Evolutionary conservation across 805 yeast species (phyloP), one percentile per base, ranked within the genome.

Genomic region (Suhomyces prunicola): DNA sequence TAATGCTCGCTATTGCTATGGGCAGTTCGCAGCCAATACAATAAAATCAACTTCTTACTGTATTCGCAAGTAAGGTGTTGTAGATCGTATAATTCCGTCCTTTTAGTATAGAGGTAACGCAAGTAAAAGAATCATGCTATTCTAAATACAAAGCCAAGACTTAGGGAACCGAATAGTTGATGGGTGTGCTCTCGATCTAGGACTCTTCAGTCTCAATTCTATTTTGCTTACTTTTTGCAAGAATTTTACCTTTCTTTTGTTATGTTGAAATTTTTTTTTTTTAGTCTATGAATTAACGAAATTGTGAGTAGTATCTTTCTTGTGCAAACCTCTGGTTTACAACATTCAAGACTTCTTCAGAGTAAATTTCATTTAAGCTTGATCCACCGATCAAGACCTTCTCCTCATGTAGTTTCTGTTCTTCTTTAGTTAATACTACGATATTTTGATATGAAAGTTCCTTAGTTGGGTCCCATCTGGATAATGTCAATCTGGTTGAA

Each of bases 391-490:
- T 77, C 53, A 94, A 72, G 2, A 93, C 86, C 60, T 83, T 78
- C 26, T 79, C 78, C 69, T 94, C 99, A 64, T 94, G 99, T 12
- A 59, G 64, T 57, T 77, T 82, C 64, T 87, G 96, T 68, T 94
- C 98, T 44, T 90, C 94, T 64, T 87, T 87, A 2, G 97, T 91
- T 86, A 94, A 78, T 2, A 93, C 76, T 6, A 93, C 96, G 46
- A 90, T 83, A 67, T 94, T 94, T 59, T 88, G 93, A 55, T 85
- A 69, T 17, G 85, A 78, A 26, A 88, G 72, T 10, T 86, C 88
- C 59, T 79, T 72, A 1, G 66, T 62, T 6, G 90, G 90, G 57
- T 84, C 87, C 99, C 99, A 94, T 65, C 88, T 77, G 1, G 96
- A 84, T 40, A 94, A 76, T 0, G 93, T 83, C 54, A 93, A 74